Base-by-base conservation (phyloP, 2,329 filamentous ascomycete species). In the Pseudogymnoascus sp. region DNA sequence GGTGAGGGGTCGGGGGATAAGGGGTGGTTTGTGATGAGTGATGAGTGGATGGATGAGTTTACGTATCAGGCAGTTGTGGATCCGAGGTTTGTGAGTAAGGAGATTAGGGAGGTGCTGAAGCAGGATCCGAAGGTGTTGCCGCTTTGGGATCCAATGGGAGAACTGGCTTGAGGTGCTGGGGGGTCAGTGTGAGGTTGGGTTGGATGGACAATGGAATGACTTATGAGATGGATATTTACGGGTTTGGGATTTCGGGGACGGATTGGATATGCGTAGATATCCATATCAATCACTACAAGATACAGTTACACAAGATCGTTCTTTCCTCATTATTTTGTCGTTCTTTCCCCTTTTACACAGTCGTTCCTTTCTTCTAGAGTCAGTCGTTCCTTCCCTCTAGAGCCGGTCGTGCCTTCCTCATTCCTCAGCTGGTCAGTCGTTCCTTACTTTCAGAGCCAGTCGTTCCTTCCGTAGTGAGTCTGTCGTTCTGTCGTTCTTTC, bases 1-100 rank as follows among this genome's bases (percentile, higher is more conserved):
- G 89, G 88, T 10, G 78, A 82, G 38, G 74, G 69, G 0, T 80
- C 80, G 0, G 91, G 91, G 0, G 82, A 85, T 10, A 83, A 90
- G 65, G 91, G 91, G 0, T 95, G 89, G 81, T 94, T 94, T 69
- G 88, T 95, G 63, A 95, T 95, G 90, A 88, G 79, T 62, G 90
- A 95, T 73, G 76, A 77, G 18, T 89, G 86, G 86, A 85, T 89
- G 82, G 83, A 88, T 63, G 79, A 89, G 74, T 95, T 91, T 74
- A 84, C 88, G 41, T 95, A 92, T 70, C 90, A 95, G 76, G 89
- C 87, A 6, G 90, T 95, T 12, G 83, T 95, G 5, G 89, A 95
- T 69, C 85, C 86, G 0, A 79, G 78, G 12, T 85, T 87, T 68
- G 77, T 88, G 59, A 77, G 76, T 59, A 80, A 82, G 67, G 83